Base-by-base conservation (phyloP, 805 yeast species). In the Candida yuanshanica region DNA sequence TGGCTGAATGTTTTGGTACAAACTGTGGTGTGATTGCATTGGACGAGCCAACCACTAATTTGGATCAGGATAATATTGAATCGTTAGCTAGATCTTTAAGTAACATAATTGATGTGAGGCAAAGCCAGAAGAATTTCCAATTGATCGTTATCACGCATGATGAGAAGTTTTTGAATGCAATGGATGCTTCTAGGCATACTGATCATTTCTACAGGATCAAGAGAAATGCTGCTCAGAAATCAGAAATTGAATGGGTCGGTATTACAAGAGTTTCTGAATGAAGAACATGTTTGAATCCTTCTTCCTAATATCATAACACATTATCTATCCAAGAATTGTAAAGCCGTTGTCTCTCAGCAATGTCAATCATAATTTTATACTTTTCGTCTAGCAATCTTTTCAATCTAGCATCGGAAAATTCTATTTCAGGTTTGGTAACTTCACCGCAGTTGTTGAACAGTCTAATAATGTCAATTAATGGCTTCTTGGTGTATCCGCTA, bases 1-100 rank as follows among this genome's bases (percentile, higher is more conserved):
- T 93, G 36, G 93, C 98, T 1, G 98, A 93, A 62, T 87, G 97
- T 55, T 91, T 93, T 67, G 98, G 99, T 7, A 73, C 81, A 2
- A 87, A 85, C 56, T 91, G 96, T 66, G 99, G 99, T 37, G 84
- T 93, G 63, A 87, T 93, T 52, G 95, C 98, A 0, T 69, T 93
- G 31, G 99, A 93, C 63, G 99, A 93, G 64, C 99, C 99, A 8
- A 93, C 99, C 0, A 93, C 99, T 0, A 93, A 93, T 55, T 69
- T 93, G 43, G 99, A 93, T 62, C 78, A 75, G 37, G 96, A 85
- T 44, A 93, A 93, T 55, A 79, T 90, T 39, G 95, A 83, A 51
- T 79, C 95, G 29, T 72, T 93, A 45, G 99, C 98, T 0, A 76
- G 72, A 49, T 81, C 96, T 2, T 68, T 93, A 49, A 75, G 80